phyloP scores from a whole-genome alignment of 495 filamentous ascomycete species.

The Amphirosellinia nigrospora region DNA sequence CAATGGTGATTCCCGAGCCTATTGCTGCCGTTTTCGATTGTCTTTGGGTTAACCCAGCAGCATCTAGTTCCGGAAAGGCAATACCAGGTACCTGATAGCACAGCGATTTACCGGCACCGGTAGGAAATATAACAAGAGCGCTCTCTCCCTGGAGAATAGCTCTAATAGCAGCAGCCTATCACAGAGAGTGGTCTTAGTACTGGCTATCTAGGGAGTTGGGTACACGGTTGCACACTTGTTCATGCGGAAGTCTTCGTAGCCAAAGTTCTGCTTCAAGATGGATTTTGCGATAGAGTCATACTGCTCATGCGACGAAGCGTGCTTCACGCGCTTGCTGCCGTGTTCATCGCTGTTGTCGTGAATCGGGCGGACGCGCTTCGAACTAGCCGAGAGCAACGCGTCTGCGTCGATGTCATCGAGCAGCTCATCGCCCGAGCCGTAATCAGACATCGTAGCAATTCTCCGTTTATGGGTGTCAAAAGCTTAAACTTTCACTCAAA shows the following conservation, averaged over 20 bases:
- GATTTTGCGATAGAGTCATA: conserved; percentile 19
- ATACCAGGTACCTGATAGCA: conserved; percentile 61
- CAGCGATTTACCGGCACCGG: conserved; percentile 64
- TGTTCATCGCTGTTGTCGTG: conserved; percentile 5
- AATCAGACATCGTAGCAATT: conserved; percentile 24
- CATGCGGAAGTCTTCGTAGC: conserved; percentile 56
- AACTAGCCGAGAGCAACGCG: conserved; percentile 24
- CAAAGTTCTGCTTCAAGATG: conserved; percentile 54
- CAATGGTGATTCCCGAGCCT: conserved; percentile 54
- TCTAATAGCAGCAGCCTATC: conserved; percentile 49
- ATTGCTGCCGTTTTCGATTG: conserved; percentile 22
- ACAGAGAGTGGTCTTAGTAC: neutral
- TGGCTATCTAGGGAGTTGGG: neutral
- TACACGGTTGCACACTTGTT: conserved; percentile 47
- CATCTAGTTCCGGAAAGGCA: conserved; percentile 56
- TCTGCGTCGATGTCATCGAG: conserved; percentile 33
- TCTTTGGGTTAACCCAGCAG: conserved; percentile 15
- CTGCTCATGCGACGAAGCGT: conserved; percentile 24
- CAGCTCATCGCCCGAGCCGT: conserved; percentile 33
- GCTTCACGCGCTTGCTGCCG: conserved; percentile 2
- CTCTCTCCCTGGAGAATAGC: conserved; percentile 56
- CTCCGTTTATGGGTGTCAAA: neutral
- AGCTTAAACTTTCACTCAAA: neutral
- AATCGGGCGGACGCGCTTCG: conserved; percentile 26
- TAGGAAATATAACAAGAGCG: conserved; percentile 62